Evolutionary conservation across 108 stramenopile genomes (phyloP).

Genomic region (Pseudonitzschia delicatissima): DNA sequence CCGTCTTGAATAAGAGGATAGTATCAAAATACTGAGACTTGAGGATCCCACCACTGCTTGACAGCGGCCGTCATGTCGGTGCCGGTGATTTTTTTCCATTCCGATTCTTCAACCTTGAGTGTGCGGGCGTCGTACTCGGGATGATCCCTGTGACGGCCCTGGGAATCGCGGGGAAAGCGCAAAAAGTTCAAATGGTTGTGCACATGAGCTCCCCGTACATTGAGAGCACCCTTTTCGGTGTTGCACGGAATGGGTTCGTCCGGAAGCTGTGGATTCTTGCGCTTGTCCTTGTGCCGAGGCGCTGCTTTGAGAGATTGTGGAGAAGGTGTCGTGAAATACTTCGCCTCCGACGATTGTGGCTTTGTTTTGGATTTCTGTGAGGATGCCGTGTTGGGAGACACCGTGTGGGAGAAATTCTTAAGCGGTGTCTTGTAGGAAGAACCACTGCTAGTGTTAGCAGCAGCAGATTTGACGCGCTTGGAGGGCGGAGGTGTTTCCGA

Average conservation of each 20-base stretch:
- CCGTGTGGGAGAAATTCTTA: conserved; percentile 1
- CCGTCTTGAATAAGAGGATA: conserved; percentile 97
- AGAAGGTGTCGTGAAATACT: background rate
- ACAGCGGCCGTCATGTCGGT: conserved; percentile 83
- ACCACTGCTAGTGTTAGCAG: background rate
- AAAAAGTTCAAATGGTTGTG: conserved; percentile 89
- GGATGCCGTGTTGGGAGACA: background rate
- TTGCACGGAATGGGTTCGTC: conserved; percentile 15
- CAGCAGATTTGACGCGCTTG: conserved; percentile 9
- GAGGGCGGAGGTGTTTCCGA: conserved; percentile 8
- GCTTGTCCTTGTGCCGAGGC: background rate
- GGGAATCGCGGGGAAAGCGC: conserved; percentile 56
- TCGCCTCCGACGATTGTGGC: background rate
- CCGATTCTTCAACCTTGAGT: conserved; percentile 57
- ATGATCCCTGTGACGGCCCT: conserved; percentile 51
- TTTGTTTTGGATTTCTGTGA: background rate
- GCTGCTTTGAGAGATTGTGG: background rate
- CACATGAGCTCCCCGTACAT: conserved; percentile 76
- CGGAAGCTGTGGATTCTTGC: background rate
- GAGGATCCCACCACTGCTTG: conserved; percentile 97
- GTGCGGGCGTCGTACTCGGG: conserved; percentile 90
- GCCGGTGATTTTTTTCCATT: conserved; percentile 32
- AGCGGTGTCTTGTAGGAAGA: conserved; percentile 5
- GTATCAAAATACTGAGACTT: conserved; percentile 96
- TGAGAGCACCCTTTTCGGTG: conserved; percentile 44